These are phyloP conservation scores for Gaeumannomyces tritici DNA, from an alignment of 2,329 filamentous ascomycete species.

Conservation along the genomic window DNA sequence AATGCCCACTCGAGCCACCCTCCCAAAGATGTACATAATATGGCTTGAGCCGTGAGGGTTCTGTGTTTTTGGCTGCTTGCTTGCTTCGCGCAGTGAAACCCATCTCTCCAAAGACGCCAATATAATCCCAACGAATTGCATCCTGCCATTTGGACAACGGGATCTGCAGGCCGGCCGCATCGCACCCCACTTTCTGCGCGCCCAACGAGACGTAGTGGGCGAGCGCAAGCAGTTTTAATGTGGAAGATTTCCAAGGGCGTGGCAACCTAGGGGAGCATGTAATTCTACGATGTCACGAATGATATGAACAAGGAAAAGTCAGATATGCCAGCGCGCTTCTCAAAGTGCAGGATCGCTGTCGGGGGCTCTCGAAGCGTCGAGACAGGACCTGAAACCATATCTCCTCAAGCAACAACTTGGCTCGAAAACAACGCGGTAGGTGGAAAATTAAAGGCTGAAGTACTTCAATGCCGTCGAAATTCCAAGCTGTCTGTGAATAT, in stretches of 20 bases:
- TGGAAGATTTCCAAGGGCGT: too few relatives aligned
- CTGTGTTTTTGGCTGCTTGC: not conserved
- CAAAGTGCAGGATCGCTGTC: too few relatives aligned
- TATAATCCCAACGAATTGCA: not conserved
- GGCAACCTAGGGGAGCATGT: too few relatives aligned
- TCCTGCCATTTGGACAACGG: not conserved
- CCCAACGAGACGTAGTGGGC: not conserved
- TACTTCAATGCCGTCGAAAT: too few relatives aligned
- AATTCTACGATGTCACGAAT: too few relatives aligned
- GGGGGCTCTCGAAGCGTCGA: too few relatives aligned
- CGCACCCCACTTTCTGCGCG: not conserved
- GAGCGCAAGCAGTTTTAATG: not conserved
- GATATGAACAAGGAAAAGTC: too few relatives aligned
- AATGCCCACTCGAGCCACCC: not conserved
- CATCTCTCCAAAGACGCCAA: not conserved
- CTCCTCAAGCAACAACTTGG: too few relatives aligned
- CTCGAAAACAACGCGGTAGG: too few relatives aligned
- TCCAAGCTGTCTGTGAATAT: not conserved
- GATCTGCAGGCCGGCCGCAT: not conserved
- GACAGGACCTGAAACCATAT: too few relatives aligned
- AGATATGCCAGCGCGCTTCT: too few relatives aligned
- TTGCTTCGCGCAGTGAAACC: not conserved
- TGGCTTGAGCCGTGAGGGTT: not conserved
- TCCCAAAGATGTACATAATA: not conserved
- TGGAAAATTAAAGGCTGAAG: too few relatives aligned